These are phyloP conservation scores for Wallacemonas sp. DNA, from an alignment of 208 protist genomes.

Conservation along the genomic window DNA sequence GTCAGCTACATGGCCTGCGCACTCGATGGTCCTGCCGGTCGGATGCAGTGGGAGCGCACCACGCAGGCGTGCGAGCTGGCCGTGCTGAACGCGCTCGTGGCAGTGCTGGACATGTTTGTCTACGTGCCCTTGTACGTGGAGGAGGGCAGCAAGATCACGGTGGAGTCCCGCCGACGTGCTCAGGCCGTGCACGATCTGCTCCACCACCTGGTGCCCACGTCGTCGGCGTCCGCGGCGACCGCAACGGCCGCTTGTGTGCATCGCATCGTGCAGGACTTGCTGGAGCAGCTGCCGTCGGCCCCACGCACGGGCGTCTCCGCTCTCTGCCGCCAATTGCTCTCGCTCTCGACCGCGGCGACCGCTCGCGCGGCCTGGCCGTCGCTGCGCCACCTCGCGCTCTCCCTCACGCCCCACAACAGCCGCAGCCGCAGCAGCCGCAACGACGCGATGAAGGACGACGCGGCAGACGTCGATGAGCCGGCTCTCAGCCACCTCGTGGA, in stretches of 20 bases:
- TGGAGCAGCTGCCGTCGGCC: background rate
- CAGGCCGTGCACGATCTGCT: constrained; percentile 8
- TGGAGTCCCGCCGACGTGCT: background rate
- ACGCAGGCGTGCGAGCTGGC: constrained; percentile 25
- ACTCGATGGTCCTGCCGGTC: constrained; percentile 3
- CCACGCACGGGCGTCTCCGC: background rate
- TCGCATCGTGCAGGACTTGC: constrained; percentile 4
- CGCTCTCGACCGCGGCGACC: constrained; percentile 3
- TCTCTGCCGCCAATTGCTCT: constrained; percentile 7
- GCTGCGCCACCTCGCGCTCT: constrained; percentile 7
- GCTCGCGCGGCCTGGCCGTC: constrained; percentile 10
- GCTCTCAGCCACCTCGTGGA: background rate
- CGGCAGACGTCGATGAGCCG: background rate
- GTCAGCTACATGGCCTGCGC: constrained; percentile 13
- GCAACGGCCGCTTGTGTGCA: constrained; percentile 9
- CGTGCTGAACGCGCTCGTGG: constrained; percentile 31
- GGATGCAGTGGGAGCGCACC: constrained; percentile 4
- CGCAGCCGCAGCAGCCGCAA: background rate
- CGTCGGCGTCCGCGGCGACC: background rate
- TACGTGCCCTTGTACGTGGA: constrained; percentile 6
- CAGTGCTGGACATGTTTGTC: constrained; percentile 25
- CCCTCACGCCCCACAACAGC: background rate
- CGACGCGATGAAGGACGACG: background rate
- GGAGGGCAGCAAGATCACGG: constrained; percentile 1
- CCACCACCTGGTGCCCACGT: constrained; percentile 6